Base-by-base conservation (phyloP, 805 yeast genomes). In the Wickerhamiella occidentalis region DNA sequence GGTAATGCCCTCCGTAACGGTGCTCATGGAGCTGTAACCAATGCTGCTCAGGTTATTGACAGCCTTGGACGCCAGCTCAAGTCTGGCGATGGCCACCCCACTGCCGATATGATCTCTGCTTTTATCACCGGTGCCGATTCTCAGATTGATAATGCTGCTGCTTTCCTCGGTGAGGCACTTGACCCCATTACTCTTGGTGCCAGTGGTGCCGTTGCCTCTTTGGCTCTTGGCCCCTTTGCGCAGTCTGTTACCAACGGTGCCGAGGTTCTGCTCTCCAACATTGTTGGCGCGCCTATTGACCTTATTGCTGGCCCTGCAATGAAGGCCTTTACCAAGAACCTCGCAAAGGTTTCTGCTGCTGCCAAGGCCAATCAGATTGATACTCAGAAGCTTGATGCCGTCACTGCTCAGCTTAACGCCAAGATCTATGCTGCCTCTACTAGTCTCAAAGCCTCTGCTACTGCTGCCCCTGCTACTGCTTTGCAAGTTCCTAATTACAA, bases 381-480 rank as follows among this genome's bases (percentile, higher is more conserved):
- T 18, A 40, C 38, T 45, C 29, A 23, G 49, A 48, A 30, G 47
- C 43, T 45, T 6, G 25, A 45, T 21, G 13, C 21, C 9, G 33
- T 30, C 6, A 45, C 37, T 29, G 17, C 38, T 37, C 33, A 41
- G 15, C 55, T 67, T 35, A 55, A 60, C 5, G 71, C 70, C 11
- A 55, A 59, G 41, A 49, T 58, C 7, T 54, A 58, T 52, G 92
- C 86, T 12, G 79, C 90, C 52, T n/a, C 38, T 15, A n/a, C 21
- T 35, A 35, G 33, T 13, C 33, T 29, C 33, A 29, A 29, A 13
- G n/a, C 33, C n/a, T 29, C 38, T 33, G 38, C 21, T n/a, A 19
- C 38, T 7, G 38, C 19, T 15, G 19, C 19, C 38, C 18, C 38
- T 5, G 15, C 21, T n/a, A 6, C 19, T 15, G 15, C 38, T 17